Percentiles rank a stretch among this genome's conserved stretches.
Conservation (phyloP, 768 basidiomycete species). For the Lactarius sp. region DNA sequence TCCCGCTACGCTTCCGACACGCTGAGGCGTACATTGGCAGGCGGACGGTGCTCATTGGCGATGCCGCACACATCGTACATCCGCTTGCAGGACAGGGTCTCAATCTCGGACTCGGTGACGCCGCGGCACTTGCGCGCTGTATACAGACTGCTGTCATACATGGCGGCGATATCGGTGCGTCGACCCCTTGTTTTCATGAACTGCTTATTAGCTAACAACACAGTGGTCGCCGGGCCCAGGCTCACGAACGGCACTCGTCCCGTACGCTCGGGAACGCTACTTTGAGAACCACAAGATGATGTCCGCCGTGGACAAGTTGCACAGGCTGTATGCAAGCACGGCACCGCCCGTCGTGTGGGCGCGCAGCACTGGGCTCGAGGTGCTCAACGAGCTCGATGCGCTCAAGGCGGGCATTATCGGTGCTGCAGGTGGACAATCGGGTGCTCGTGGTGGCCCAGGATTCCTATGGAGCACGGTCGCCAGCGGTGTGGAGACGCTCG, state of each 20-base stretch:
- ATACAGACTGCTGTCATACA: slow-evolving; percentile 50
- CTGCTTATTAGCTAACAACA: neutral
- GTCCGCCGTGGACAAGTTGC: slow-evolving; percentile 82
- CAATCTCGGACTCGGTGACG: slow-evolving; percentile 90
- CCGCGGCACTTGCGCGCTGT: slow-evolving; percentile 61
- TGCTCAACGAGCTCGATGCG: slow-evolving; percentile 82
- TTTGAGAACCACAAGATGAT: slow-evolving; percentile 82
- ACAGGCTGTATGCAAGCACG: slow-evolving; percentile 76
- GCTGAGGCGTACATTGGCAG: slow-evolving; percentile 83
- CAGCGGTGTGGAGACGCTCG: slow-evolving; percentile 43
- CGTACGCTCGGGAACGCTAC: slow-evolving; percentile 80
- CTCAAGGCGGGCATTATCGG: slow-evolving; percentile 84
- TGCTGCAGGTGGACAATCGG: slow-evolving; percentile 51
- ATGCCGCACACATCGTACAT: slow-evolving; percentile 93
- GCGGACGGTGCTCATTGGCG: slow-evolving; percentile 87
- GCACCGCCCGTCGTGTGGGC: slow-evolving; percentile 75
- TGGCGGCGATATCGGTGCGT: slow-evolving; percentile 82
- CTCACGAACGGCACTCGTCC: slow-evolving; percentile 64
- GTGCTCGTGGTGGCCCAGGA: slow-evolving; percentile 16
- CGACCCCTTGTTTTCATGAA: neutral
- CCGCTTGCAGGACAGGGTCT: slow-evolving; percentile 95
- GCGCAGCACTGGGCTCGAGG: slow-evolving; percentile 81
- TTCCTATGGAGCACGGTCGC: slow-evolving; percentile 32
- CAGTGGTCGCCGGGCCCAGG: slow-evolving; percentile 38
- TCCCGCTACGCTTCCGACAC: slow-evolving; percentile 85